These are phyloP conservation scores for Eutypa lata DNA, from an alignment of 2,329 filamentous ascomycete genomes.

Conservation along the genomic window DNA sequence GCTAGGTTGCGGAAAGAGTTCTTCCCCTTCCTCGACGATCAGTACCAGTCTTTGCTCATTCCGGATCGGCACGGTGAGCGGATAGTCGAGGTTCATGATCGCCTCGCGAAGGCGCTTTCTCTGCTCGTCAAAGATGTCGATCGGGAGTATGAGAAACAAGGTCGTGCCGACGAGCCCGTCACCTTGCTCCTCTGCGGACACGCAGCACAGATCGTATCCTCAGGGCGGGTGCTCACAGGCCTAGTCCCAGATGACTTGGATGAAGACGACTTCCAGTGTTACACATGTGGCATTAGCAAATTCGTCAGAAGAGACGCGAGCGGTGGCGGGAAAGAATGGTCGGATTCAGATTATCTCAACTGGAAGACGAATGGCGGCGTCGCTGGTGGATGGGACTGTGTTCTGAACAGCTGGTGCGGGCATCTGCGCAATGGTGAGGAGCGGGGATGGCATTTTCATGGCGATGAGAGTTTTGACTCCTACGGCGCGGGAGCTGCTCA, in stretches of 20 bases:
- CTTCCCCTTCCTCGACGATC: neutral
- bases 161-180: neutral
- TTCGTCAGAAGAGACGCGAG: neutral
- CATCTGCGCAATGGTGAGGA: neutral
- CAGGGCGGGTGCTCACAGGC: neutral
- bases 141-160: neutral
- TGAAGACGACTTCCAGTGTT: constrained; percentile 1
- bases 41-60: neutral
- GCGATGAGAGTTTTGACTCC: constrained; percentile 1
- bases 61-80: neutral
- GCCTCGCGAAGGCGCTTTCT: neutral
- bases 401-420: constrained; percentile 1
- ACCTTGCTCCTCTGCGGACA: neutral
- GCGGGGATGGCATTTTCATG: neutral
- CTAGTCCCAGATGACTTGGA: neutral
- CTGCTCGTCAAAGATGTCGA: neutral
- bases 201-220: neutral
- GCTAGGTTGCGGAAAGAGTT: neutral
- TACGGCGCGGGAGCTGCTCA: neutral
- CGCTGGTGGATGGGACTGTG: constrained; percentile 2
- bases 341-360: neutral
- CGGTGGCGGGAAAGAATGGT: neutral
- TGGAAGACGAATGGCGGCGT: constrained; percentile 1
- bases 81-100: neutral
- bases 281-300: constrained; percentile 1